Base-by-base conservation (phyloP, 345 rosid species). In the Turnera subulata region DNA sequence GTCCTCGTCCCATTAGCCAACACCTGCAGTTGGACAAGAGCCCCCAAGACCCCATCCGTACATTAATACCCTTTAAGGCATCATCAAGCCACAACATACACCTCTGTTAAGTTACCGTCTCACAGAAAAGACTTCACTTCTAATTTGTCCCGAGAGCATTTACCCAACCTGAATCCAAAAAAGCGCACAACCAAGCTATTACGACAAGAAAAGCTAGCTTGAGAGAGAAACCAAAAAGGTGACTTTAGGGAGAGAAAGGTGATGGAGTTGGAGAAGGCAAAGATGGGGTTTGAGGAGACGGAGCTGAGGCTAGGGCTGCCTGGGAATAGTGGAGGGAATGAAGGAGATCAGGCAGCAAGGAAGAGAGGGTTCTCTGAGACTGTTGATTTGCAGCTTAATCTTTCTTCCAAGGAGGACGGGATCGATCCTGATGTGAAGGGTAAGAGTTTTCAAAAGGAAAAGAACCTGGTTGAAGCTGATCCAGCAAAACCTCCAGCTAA, bases 281-380 rank as follows among this genome's bases (percentile, higher is more conserved):
- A 18, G 50, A 73, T 86, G 74, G 75, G 72, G 19, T 64, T 76
- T 44, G 83, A 73, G 37, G 96, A 80, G 73, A 85, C 95, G 13
- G 97, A 89, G 71, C 80, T 89, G 53, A 79, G 88, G 75, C 84
- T 89, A 42, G 95, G 97, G 56, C 65, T 89, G 63, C 92, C 95
- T 1, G 95, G 89, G 2, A 76, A 61, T 42, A 63, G 64, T 18
- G 64, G 58, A 25, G 52, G 62, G 16, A 22, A 59, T 67, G 67
- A 59, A 57, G 71, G 22, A 59, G 84, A 39, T 0, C 17, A 60
- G 33, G 74, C 66, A 12, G 68, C 63, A 18, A 78, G 81, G 74
- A 89, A 89, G 72, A 84, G 91, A 82, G 83, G 78, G 3, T 89
- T 80, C 72, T 78, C 73, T 8, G 86, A 82, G 65, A 86, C 92